Evolutionary conservation across 352 stramenopile genomes (phyloP).

Genomic region (Globisporangium sylvaticum): DNA sequence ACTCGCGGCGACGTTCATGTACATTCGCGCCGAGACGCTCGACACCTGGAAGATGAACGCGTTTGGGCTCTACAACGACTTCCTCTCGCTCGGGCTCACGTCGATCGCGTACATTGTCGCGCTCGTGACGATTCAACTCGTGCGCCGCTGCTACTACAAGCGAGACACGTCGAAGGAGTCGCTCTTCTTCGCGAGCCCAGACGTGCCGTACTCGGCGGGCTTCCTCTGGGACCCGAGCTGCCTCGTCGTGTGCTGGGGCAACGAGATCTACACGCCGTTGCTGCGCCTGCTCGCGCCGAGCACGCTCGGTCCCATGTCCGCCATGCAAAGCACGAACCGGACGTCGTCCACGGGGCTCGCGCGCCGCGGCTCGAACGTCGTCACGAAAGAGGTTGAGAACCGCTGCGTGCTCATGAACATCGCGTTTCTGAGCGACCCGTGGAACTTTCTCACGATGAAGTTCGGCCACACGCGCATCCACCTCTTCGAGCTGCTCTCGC

Average conservation of each 20-base stretch:
- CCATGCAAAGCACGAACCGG: not conserved
- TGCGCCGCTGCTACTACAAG: slow-evolving; percentile 15
- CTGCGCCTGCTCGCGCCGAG: slow-evolving; percentile 16
- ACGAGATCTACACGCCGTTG: slow-evolving; percentile 39
- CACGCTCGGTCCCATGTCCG: slow-evolving; percentile 4
- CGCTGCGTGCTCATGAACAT: slow-evolving; percentile 58
- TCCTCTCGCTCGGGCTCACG: slow-evolving; percentile 40
- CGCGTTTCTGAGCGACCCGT: slow-evolving; percentile 50
- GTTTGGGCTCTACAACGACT: slow-evolving; percentile 47
- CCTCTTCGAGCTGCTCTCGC: slow-evolving; percentile 23
- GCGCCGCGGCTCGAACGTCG: slow-evolving; percentile 16
- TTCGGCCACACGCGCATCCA: slow-evolving; percentile 46
- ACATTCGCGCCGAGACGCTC: slow-evolving; percentile 45
- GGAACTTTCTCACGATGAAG: slow-evolving; percentile 47
- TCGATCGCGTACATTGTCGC: slow-evolving; percentile 31
- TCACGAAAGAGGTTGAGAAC: slow-evolving; percentile 17
- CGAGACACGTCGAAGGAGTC: slow-evolving; percentile 28
- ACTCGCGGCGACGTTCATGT: slow-evolving; percentile 47
- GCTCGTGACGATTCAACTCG: slow-evolving; percentile 23
- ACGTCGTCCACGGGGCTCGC: slow-evolving; percentile 9
- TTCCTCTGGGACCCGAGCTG: slow-evolving; percentile 52
- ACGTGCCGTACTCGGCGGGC: slow-evolving; percentile 40
- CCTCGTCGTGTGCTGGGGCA: slow-evolving; percentile 49
- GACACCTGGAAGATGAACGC: slow-evolving; percentile 62
- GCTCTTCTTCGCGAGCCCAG: slow-evolving; percentile 41